Percentiles rank a stretch among this genome's conserved stretches.
These are phyloP conservation scores for Cokeromyces recurvatus DNA, from an alignment of 371 early-diverging fungal genomes.

Conservation along the genomic window DNA sequence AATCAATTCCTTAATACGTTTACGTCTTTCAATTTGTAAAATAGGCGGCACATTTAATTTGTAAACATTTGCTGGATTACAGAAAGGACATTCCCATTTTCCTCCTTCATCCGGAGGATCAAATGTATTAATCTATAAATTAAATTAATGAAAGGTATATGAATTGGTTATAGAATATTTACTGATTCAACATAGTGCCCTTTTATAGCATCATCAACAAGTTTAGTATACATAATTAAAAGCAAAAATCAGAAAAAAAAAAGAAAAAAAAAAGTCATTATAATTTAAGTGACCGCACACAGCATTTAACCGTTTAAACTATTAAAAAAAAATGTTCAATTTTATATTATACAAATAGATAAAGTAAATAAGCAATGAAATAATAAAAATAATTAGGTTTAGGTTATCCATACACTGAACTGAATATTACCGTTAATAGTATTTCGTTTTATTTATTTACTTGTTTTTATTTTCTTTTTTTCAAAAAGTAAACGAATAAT, in stretches of 20 bases:
- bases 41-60: constrained; percentile 1
- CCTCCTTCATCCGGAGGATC: background rate
- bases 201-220: constrained; percentile 3
- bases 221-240: constrained; percentile 7
- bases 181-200: constrained; percentile 8
- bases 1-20: constrained; percentile 1
- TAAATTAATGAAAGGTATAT: background rate
- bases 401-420: too few species aligned
- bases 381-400: too few species aligned
- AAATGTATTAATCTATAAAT: constrained; percentile 4
- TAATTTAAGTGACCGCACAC: too few species aligned
- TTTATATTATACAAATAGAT: too few species aligned
- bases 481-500: too few species aligned
- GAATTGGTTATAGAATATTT: too few species aligned
- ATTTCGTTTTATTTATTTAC: too few species aligned
- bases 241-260: background rate
- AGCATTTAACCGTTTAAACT: too few species aligned
- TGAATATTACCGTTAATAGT: too few species aligned
- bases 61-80: constrained; percentile 7
- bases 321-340: too few species aligned
- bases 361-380: too few species aligned
- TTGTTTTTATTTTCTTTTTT: too few species aligned
- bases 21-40: background rate
- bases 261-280: background rate
- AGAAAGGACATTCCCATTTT: constrained; percentile 12